Evolutionary conservation across 345 rosid species (phyloP), one percentile per base, ranked within the genome.

Genomic region (Anastatica hierochuntica): DNA sequence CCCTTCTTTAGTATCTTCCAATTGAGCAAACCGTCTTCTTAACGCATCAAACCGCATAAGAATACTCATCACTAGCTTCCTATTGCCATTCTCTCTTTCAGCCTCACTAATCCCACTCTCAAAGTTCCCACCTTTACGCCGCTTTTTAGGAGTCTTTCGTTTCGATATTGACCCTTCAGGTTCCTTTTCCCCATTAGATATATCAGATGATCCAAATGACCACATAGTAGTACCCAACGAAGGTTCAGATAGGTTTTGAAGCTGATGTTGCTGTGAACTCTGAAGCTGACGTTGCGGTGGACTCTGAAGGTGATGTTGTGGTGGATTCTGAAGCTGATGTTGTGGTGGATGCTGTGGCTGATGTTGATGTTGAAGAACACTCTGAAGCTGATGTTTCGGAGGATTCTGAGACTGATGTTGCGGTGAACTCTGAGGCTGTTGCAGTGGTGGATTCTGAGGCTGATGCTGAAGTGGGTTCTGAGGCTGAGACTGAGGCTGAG

Each of bases 161-260:
- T 71, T 68, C 14, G n/a, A n/a, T n/a, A 60, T 34, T 2, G 70
- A 45, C 4, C 41, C 49, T 2, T 53, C 52, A 14, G 33, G 34
- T 1, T 53, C 63, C 0, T 14, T 5, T 13, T 62, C 37, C 0
- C 69, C 70, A 40, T 69, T 72, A 10, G 83, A 47, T 13, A 43
- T 6, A 10, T 59, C 76, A 10, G 65, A 64, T 7, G 76, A 53
- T 58, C 74, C 66, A 42, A 75, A 77, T 1, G 97, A 67, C 34
- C 80, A 71, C 21, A 83, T 60, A 35, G 95, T 90, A 42, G 79
- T 67, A 0, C 75, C 77, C 23, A 63, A 2, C 0, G 70, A 39
- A 47, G 72, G 59, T n/a, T n/a, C n/a, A n/a, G n/a, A n/a, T n/a
- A n/a, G n/a, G n/a, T n/a, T n/a, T n/a, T n/a, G n/a, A n/a, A n/a